Conservation (phyloP, 495 filamentous ascomycete genomes). For the Talaromyces proteolyticus region DNA sequence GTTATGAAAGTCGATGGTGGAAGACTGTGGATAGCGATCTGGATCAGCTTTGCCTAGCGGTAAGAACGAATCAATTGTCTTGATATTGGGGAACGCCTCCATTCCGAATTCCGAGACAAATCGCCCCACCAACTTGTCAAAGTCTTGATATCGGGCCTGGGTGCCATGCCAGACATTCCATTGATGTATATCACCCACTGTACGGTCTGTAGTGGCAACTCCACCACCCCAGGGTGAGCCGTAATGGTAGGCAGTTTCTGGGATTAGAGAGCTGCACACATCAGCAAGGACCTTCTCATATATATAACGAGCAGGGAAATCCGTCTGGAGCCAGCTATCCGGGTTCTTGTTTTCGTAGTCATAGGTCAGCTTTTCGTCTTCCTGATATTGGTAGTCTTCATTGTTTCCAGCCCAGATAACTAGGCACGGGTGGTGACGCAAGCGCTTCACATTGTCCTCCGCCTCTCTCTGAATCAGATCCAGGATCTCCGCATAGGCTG, state of each 20-base stretch:
- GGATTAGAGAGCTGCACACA: constrained; percentile 46
- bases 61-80: constrained; percentile 80
- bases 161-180: constrained; percentile 95
- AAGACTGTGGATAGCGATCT: constrained; percentile 81
- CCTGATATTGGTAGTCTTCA: constrained; percentile 77
- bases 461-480: constrained; percentile 59
- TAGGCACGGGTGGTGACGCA: constrained; percentile 70
- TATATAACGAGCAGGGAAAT: constrained; percentile 74
- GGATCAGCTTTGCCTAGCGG: constrained; percentile 61
- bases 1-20: constrained; percentile 94
- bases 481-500: constrained; percentile 53
- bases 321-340: constrained; percentile 62
- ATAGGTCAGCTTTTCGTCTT: constrained; percentile 48
- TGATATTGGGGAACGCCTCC: constrained; percentile 81
- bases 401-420: constrained; percentile 80
- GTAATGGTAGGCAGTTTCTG: constrained; percentile 59
- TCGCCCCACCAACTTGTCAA: constrained; percentile 75
- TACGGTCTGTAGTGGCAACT: constrained; percentile 58
- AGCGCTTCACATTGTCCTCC: constrained; percentile 55
- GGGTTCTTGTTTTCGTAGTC: constrained; percentile 57
- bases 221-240: constrained; percentile 68
- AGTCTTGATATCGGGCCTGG: constrained; percentile 89
- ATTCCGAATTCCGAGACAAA: constrained; percentile 97
- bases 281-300: constrained; percentile 76
- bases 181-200: constrained; percentile 79